These are phyloP conservation scores for Cenchrus americanus DNA, from an alignment of 176 grass and related monocot genomes.

Conservation along the genomic window DNA sequence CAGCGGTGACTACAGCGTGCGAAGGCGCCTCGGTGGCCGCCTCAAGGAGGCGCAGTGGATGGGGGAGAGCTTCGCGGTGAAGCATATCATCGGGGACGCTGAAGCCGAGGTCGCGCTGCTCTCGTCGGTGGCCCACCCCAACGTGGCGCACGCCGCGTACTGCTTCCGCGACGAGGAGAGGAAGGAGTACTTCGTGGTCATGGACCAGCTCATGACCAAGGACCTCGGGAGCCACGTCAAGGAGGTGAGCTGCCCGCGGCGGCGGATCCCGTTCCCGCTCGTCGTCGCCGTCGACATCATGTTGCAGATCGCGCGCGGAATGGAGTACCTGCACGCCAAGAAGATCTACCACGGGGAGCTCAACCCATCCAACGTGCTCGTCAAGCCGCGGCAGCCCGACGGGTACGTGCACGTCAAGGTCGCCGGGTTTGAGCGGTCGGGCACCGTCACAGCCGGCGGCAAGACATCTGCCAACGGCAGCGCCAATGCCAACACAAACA, in stretches of 20 bases:
- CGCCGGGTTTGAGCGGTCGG: slow-evolving; percentile 51
- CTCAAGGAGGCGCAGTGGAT: slow-evolving; percentile 97
- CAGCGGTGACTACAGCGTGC: slow-evolving; percentile 73
- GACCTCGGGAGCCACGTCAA: slow-evolving; percentile 72
- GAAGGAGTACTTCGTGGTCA: slow-evolving; percentile 75
- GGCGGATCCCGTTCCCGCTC: slow-evolving; percentile 66
- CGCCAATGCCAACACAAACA: not conserved
- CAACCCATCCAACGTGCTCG: slow-evolving; percentile 74
- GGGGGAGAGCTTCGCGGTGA: slow-evolving; percentile 75
- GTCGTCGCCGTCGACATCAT: slow-evolving; percentile 77
- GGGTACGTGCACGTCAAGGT: slow-evolving; percentile 84
- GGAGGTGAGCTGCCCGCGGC: slow-evolving; percentile 58
- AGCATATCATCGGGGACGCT: slow-evolving; percentile 73
- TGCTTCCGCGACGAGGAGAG: slow-evolving; percentile 87
- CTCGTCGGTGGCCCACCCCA: slow-evolving; percentile 73
- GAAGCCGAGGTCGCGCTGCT: slow-evolving; percentile 65
- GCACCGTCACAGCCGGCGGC: slow-evolving; percentile 12
- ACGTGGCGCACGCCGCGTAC: slow-evolving; percentile 62
- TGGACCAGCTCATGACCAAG: slow-evolving; percentile 78
- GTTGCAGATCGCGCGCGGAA: slow-evolving; percentile 88
- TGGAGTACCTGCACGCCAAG: slow-evolving; percentile 84
- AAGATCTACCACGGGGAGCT: slow-evolving; percentile 80
- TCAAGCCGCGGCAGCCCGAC: slow-evolving; percentile 60
- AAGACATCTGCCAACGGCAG: slow-evolving; percentile 37
- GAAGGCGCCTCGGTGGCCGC: slow-evolving; percentile 55